Conservation (phyloP, 495 filamentous ascomycete species). For the Penicillium coffeae region DNA sequence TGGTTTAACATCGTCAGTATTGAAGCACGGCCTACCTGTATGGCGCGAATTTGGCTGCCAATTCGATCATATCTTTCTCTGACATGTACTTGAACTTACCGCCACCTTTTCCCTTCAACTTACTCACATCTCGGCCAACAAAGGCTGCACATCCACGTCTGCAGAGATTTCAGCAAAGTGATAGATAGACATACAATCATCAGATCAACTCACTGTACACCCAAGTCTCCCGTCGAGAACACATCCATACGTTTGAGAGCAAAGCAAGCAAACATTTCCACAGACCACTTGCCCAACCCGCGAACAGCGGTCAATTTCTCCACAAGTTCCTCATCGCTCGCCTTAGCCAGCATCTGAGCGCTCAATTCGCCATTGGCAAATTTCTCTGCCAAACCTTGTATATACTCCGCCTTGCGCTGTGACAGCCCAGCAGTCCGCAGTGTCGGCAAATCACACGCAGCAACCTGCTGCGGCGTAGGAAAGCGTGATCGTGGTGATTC, state of each 20-base stretch:
- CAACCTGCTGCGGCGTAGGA: conserved; percentile 72
- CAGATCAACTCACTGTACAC: conserved; percentile 66
- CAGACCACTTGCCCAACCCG: conserved; percentile 85
- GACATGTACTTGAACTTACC: conserved; percentile 98
- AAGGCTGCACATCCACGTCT: conserved; percentile 87
- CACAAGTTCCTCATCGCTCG: conserved; percentile 81
- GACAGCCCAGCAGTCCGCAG: conserved; percentile 85
- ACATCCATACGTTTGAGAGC: conserved; percentile 88
- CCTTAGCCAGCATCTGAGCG: conserved; percentile 67
- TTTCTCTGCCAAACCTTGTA: conserved; percentile 77
- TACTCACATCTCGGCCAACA: conserved; percentile 74
- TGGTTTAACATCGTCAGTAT: background rate
- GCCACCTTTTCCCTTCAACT: conserved; percentile 73
- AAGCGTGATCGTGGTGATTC: conserved; percentile 46
- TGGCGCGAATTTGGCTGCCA: conserved; percentile 74
- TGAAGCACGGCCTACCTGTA: conserved; percentile 63
- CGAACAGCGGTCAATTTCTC: conserved; percentile 78
- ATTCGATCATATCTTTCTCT: conserved; percentile 85
- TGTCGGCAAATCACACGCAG: conserved; percentile 50
- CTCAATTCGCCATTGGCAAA: conserved; percentile 72
- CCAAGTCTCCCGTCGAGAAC: conserved; percentile 88
- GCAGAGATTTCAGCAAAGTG: conserved; percentile 1
- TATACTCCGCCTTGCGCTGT: conserved; percentile 91
- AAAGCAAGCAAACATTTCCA: conserved; percentile 97
- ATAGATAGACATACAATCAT: background rate